Percentiles rank a stretch among this genome's conserved stretches.
Evolutionary conservation across 441 rosid species (phyloP).

Genomic region (Populus hybrid): DNA sequence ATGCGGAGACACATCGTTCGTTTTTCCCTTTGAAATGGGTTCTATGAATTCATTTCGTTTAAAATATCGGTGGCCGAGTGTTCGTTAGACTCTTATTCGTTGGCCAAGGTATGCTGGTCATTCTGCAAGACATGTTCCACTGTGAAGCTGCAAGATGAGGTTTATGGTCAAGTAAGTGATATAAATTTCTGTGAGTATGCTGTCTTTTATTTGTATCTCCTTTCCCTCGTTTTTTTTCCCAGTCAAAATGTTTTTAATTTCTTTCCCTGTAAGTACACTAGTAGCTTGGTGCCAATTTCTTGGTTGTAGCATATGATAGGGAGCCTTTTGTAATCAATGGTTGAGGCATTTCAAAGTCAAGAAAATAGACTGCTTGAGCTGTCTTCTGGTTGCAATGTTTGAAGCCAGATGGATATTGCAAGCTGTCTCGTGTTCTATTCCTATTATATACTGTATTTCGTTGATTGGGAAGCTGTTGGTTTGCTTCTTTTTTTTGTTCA

Average conservation of each 20-base stretch:
- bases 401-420: background rate
- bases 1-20: constrained; percentile 9
- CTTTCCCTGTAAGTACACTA: background rate
- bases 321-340: background rate
- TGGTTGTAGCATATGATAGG: constrained; percentile 8
- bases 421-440: background rate
- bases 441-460: background rate
- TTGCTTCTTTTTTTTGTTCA: background rate
- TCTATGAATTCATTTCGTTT: constrained; percentile 5
- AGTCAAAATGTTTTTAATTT: background rate
- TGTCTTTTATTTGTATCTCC: constrained; percentile 18
- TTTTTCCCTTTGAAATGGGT: constrained; percentile 9
- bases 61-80: constrained; percentile 20
- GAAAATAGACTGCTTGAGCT: constrained; percentile 17
- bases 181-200: constrained; percentile 17
- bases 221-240: constrained; percentile 14
- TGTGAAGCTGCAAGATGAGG: constrained; percentile 33
- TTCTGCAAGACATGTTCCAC: constrained; percentile 29
- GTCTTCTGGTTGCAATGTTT: constrained; percentile 5
- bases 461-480: background rate
- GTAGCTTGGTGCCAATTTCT: constrained; percentile 5
- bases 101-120: constrained; percentile 22
- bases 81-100: constrained; percentile 26
- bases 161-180: constrained; percentile 47
- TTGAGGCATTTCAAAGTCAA: constrained; percentile 3